Percentiles rank a stretch among this genome's conserved stretches.
Evolutionary conservation across 805 yeast genomes (phyloP).

Genomic region (Starmerella apicola): DNA sequence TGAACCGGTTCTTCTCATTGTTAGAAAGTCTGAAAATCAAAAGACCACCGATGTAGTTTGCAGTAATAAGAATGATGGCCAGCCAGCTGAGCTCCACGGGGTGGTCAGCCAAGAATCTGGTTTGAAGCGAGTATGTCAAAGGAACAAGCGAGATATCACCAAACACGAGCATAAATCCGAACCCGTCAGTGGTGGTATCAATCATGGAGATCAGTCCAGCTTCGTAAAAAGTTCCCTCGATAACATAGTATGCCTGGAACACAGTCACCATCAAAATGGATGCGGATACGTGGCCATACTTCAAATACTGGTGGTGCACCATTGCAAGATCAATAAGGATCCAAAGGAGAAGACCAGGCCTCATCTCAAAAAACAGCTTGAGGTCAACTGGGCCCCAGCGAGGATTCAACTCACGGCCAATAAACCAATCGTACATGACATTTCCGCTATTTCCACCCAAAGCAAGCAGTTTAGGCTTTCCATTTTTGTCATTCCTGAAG

Average conservation of each 20-base stretch:
- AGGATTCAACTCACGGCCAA: constrained; percentile 93
- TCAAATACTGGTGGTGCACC: constrained; percentile 65
- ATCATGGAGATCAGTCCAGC: constrained; percentile 86
- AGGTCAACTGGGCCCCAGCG: constrained; percentile 75
- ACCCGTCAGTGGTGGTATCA: constrained; percentile 92
- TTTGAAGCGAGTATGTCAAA: constrained; percentile 76
- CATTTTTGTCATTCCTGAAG: constrained; percentile 31
- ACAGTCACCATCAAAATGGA: constrained; percentile 57
- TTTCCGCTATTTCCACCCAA: constrained; percentile 77
- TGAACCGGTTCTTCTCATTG: constrained; percentile 72
- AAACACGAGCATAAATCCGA: constrained; percentile 90
- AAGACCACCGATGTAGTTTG: constrained; percentile 50
- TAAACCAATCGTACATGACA: constrained; percentile 79
- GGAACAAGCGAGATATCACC: constrained; percentile 93
- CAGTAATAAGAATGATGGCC: constrained; percentile 32
- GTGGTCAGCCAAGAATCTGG: constrained; percentile 63
- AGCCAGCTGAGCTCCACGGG: constrained; percentile 41
- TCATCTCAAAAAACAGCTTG: constrained; percentile 81
- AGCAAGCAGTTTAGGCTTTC: constrained; percentile 54
- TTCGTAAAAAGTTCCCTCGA: constrained; percentile 88
- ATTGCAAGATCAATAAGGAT: constrained; percentile 62
- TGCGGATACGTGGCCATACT: constrained; percentile 48
- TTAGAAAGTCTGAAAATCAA: constrained; percentile 76
- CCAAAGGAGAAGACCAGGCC: constrained; percentile 92
- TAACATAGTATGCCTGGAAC: constrained; percentile 68